Evolutionary conservation across 1,139 yeast species (phyloP), one percentile per base, ranked within the genome.

Genomic region (Taiozyma onychis): DNA sequence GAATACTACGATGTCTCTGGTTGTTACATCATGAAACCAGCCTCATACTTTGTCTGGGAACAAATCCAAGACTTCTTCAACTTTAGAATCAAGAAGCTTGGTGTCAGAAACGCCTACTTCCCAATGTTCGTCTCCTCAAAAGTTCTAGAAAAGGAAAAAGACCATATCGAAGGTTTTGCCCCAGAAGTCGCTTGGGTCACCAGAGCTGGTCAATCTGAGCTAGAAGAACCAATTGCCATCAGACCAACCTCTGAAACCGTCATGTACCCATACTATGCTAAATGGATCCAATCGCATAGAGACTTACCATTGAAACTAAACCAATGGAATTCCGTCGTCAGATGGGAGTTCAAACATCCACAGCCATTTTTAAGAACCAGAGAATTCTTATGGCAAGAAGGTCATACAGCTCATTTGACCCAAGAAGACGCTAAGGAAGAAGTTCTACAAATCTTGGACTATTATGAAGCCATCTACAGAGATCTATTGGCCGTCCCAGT

Each of bases 181-280:
- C 99, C 99, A 32, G 99, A 95, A 73, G 99, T 95, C 51, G 99
- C 99, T 26, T 95, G 99, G 99, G 99, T 95, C 59, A 95, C 99
- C 54, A 82, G 77, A 65, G 99, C 99, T 47, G 99, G 99, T 64
- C 71, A 74, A 47, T 87, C 96, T 32, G 98, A 93, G 48, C 79
- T 95, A 62, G 99, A 95, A 51, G 99, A 95, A 74, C 99, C 96
- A 62, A 88, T 95, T 65, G 99, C 99, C 54, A 93, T 95, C 62
- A 88, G 99, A 76, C 99, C 99, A 64, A 95, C 99, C 45, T 90
- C 98, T 18, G 99, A 95, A 72, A 95, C 99, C 48, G 99, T 93
- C 69, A 95, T 95, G 99, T 95, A 95, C 71, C 99, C 99, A 56
- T 95, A 95, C 81, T 95, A 91, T 68, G 89, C 98, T 63, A 95